Conservation (phyloP, 2,329 filamentous ascomycete genomes). For the Harringtonia lauricola region DNA sequence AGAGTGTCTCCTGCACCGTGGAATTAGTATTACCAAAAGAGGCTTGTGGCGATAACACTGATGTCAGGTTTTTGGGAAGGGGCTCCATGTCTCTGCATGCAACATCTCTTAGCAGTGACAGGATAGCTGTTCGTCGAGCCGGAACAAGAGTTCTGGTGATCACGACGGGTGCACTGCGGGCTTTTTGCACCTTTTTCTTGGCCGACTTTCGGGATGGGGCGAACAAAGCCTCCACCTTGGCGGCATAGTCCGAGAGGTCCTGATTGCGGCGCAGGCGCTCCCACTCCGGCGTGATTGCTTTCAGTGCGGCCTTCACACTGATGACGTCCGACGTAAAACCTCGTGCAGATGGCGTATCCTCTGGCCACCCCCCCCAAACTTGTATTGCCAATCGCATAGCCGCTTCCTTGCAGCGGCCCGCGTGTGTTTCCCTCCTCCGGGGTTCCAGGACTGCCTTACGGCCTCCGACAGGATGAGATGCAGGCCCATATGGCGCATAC, state of each 20-base stretch:
- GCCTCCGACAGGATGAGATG: too few species aligned
- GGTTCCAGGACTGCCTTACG: too few species aligned
- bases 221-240: conserved; percentile 30
- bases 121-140: neutral
- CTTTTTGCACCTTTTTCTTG: neutral
- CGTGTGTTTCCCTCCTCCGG: neutral
- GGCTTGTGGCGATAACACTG: too few species aligned
- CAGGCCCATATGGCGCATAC: neutral
- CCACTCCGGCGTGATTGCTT: conserved; percentile 33
- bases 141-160: too few species aligned
- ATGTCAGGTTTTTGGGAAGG: too few species aligned
- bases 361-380: neutral
- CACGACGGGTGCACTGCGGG: too few species aligned
- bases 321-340: conserved; percentile 16
- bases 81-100: too few species aligned
- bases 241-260: conserved; percentile 31
- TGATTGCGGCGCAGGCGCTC: conserved; percentile 33
- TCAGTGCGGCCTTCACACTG: conserved; percentile 25
- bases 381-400: neutral
- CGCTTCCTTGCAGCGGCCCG: neutral
- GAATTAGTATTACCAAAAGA: too few species aligned
- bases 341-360: neutral
- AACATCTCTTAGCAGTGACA: neutral
- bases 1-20: too few species aligned
- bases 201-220: too few species aligned